Conservation (phyloP, 202 grass and related monocot genomes). For the Setaria viridis region DNA sequence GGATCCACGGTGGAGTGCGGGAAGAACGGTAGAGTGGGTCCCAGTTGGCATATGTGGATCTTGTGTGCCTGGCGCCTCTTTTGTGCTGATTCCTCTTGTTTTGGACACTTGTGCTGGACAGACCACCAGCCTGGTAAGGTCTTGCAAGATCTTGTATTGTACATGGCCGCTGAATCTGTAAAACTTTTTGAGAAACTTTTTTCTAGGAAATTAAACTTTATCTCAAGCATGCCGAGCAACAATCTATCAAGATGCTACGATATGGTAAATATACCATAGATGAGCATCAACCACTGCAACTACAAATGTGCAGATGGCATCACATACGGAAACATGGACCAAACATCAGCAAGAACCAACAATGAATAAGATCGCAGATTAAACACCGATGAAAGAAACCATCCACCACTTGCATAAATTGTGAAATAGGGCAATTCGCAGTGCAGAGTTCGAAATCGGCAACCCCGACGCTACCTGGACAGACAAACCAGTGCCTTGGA, state of each 20-base stretch:
- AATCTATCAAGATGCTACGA: not conserved
- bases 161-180: not conserved
- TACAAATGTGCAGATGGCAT: not conserved
- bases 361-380: not conserved
- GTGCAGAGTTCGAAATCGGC: not conserved
- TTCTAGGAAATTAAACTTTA: slow-evolving; percentile 3
- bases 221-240: not conserved
- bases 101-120: slow-evolving; percentile 32
- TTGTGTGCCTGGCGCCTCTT: not conserved
- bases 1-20: slow-evolving; percentile 30
- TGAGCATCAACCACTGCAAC: not conserved
- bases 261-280: not conserved
- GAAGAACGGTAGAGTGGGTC: not conserved
- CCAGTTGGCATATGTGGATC: slow-evolving; percentile 26
- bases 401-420: slow-evolving; percentile 20
- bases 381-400: not conserved
- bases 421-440: not conserved
- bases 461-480: not conserved
- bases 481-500: not conserved
- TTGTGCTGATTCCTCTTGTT: slow-evolving; percentile 29
- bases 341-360: not conserved
- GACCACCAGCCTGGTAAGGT: not conserved
- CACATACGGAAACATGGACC: not conserved
- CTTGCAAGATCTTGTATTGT: not conserved
- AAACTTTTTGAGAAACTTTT: not conserved